phyloP scores from a whole-genome alignment of 2,329 filamentous ascomycete species.

The Pleurostoma richardsiae region DNA sequence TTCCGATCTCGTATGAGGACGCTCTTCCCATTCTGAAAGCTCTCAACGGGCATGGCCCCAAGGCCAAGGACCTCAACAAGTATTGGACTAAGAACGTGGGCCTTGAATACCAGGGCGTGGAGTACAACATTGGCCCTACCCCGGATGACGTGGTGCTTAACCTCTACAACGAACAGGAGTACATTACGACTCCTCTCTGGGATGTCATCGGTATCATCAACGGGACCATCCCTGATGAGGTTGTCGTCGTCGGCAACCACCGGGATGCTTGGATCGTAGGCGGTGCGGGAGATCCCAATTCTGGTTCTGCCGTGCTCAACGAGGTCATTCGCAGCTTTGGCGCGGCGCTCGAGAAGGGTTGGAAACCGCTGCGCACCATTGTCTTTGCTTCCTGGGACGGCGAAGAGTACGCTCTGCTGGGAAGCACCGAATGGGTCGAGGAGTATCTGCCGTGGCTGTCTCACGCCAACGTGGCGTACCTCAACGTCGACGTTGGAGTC shows the following conservation, averaged over 20 bases:
- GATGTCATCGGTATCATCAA: slow-evolving; percentile 79
- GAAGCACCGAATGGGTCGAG: slow-evolving; percentile 83
- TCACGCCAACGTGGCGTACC: slow-evolving; percentile 65
- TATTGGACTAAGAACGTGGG: slow-evolving; percentile 52
- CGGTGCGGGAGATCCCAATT: slow-evolving; percentile 80
- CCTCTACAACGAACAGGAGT: slow-evolving; percentile 64
- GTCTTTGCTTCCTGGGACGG: slow-evolving; percentile 70
- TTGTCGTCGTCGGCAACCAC: slow-evolving; percentile 62
- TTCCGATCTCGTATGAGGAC: slow-evolving; percentile 75
- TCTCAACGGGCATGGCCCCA: slow-evolving; percentile 69
- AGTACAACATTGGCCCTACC: slow-evolving; percentile 36
- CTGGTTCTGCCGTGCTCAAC: slow-evolving; percentile 72
- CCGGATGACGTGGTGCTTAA: slow-evolving; percentile 57
- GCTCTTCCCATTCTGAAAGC: slow-evolving; percentile 72
- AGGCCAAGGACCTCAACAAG: slow-evolving; percentile 60
- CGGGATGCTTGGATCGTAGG: slow-evolving; percentile 86
- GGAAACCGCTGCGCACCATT: slow-evolving; percentile 42
- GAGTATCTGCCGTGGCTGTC: slow-evolving; percentile 74
- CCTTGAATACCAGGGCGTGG: slow-evolving; percentile 34
- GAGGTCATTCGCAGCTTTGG: slow-evolving; percentile 75
- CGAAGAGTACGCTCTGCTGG: slow-evolving; percentile 75
- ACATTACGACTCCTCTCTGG: slow-evolving; percentile 66
- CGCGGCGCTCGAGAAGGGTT: slow-evolving; percentile 56
- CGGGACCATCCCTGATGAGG: slow-evolving; percentile 51
- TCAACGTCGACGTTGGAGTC: slow-evolving; percentile 67